Conservation (phyloP, 345 rosid genomes). For the Fremontodendron californicum region DNA sequence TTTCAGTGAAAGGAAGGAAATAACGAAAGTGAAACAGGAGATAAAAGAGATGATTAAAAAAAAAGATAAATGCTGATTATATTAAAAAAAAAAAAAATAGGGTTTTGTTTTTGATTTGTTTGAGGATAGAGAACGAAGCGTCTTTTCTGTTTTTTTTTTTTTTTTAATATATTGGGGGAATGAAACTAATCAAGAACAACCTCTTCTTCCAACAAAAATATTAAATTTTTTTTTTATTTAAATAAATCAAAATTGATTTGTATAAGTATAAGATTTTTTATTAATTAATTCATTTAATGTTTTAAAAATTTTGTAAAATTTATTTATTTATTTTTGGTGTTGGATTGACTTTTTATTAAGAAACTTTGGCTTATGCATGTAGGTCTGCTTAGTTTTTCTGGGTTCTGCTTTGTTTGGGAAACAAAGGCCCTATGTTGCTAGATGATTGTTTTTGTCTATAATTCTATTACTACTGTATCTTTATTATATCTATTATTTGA, state of each 20-base stretch:
- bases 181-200: conserved; percentile 43
- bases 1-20: not conserved
- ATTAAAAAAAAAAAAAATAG: conserved; percentile 31
- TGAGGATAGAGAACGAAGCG: conserved; percentile 30
- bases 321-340: not conserved
- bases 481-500: no score
- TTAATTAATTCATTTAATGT: no score
- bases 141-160: conserved; percentile 15
- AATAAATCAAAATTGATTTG: not conserved
- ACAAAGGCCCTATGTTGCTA: not conserved
- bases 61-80: not conserved
- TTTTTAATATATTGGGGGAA: conserved; percentile 32
- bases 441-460: not conserved
- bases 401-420: not conserved
- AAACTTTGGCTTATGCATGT: not conserved
- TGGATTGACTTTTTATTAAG: not conserved
- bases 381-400: not conserved
- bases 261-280: no score
- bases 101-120: conserved; percentile 44
- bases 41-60: not conserved
- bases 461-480: not conserved
- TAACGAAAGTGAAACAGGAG: not conserved
- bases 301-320: no score
- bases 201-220: conserved; percentile 11
- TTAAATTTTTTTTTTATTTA: no score